Evolutionary conservation across 768 basidiomycete genomes (phyloP).

Genomic region (Suillus subluteus): DNA sequence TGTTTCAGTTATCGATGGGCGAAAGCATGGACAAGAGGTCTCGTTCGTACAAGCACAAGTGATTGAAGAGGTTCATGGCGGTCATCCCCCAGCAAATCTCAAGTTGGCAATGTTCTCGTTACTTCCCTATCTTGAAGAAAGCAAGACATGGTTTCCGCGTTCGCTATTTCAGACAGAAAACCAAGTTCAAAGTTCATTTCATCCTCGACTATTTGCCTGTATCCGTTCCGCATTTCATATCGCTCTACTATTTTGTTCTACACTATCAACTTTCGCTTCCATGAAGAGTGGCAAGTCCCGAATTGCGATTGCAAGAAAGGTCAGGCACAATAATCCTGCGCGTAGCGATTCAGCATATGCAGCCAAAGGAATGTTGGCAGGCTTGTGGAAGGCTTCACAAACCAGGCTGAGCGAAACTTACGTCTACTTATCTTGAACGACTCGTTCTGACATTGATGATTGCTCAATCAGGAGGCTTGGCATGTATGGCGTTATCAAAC

Average conservation of each 20-base stretch:
- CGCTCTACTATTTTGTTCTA: conserved; percentile 52
- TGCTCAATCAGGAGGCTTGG: conserved; percentile 6
- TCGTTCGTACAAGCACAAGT: conserved; percentile 42
- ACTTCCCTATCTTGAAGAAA: conserved; percentile 51
- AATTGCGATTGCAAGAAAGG: conserved; percentile 41
- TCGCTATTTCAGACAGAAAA: conserved; percentile 60
- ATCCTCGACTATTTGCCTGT: conserved; percentile 56
- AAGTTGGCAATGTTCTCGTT: conserved; percentile 57
- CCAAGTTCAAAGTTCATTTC: conserved; percentile 72
- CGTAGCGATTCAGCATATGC: conserved; percentile 8
- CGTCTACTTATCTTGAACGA: conserved; percentile 5
- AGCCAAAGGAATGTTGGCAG: neutral
- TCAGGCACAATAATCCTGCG: conserved; percentile 33
- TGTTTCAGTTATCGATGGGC: conserved; percentile 26
- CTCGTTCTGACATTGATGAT: conserved; percentile 1
- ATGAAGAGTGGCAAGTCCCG: conserved; percentile 41
- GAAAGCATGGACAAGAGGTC: conserved; percentile 46
- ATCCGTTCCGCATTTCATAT: conserved; percentile 39
- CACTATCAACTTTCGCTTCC: conserved; percentile 43
- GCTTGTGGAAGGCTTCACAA: conserved; percentile 15
- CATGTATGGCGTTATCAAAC: neutral
- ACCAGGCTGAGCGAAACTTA: conserved; percentile 17
- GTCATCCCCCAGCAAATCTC: conserved; percentile 41
- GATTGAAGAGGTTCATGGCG: conserved; percentile 46
- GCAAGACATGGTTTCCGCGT: conserved; percentile 45